Base-by-base conservation (phyloP, 805 yeast genomes). In the Clavispora fructus region DNA sequence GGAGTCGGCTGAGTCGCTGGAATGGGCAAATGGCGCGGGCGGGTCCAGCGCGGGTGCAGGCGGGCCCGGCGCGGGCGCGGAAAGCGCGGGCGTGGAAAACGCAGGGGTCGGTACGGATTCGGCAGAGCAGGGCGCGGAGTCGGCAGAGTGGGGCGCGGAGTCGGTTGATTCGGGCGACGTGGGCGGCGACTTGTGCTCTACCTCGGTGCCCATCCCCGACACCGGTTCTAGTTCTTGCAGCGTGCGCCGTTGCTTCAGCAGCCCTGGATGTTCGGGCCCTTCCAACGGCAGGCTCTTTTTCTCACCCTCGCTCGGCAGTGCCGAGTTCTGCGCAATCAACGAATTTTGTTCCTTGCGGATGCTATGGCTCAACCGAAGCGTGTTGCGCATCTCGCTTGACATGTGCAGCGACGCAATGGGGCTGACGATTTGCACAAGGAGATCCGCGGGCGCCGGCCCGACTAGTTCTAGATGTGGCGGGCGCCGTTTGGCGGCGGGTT, bases 261-360 rank as follows among this genome's bases (percentile, higher is more conserved):
- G n/a, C n/a, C n/a, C n/a, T n/a, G 23, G 23, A 19, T 19, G 23
- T 4, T 19, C 23, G 23, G 23, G 23, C 23, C 23, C 5, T 19
- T 19, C 23, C 37, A 11, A 27, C 6, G 25, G 7, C 37, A 17
- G 37, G 37, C 23, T 33, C 9, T 11, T 7, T 10, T 33, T 33
- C 13, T 33, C 37, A 2, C 37, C 37, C 25, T 17, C 37, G 25
- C 25, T 33, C 25, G 37, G 37, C 37, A 33, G 37, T 13, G 37
- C 37, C 23, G 37, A 33, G 37, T 33, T 33, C 13, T 33, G 23
- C n/a, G 40, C 43, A 27, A 55, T 55, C 23, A 55, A 49, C 28
- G 43, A 40, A 40, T 44, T 51, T 43, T 55, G 58, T 42, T 51
- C 54, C 47, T 41, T 49, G 23, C 57, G 44, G 25, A 55, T 53